Conservation (phyloP, 805 yeast genomes). For the Yarrowia osloensis region DNA sequence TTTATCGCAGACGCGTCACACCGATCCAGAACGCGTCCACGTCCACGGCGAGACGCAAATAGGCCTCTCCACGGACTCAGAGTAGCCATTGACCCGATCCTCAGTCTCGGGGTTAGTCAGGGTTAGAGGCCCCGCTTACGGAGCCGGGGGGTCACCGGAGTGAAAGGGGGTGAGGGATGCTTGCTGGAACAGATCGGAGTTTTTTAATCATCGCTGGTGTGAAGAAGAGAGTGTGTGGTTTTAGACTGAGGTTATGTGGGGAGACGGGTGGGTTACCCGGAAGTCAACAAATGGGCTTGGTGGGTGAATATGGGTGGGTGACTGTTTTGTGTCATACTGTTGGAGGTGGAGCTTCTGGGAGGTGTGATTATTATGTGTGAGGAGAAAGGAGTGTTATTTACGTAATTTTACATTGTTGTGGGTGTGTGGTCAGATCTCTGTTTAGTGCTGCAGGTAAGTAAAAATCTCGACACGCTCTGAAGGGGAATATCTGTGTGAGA, state of each 20-base stretch:
- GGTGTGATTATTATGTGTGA: no score
- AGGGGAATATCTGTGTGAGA: no score
- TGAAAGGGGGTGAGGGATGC: not conserved
- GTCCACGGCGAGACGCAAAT: not conserved
- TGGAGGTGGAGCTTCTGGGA: no score
- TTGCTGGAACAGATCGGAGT: not conserved
- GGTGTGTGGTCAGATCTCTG: no score
- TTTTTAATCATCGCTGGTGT: constrained; percentile 2
- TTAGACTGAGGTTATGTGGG: not conserved
- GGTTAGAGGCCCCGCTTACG: constrained; percentile 11
- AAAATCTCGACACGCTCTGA: no score
- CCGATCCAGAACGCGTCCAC: not conserved
- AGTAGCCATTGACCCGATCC: not conserved
- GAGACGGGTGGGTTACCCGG: not conserved
- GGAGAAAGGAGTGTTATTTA: no score
- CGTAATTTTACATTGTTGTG: no score
- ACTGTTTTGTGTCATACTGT: no score
- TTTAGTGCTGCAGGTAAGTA: no score
- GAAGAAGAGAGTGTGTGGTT: not conserved
- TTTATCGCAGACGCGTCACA: not conserved
- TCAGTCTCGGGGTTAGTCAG: not conserved
- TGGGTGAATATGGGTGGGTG: no score
- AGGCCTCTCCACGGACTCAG: not conserved
- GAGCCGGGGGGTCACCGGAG: not conserved
- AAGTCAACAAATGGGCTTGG: not conserved